phyloP scores from a whole-genome alignment of 225 moss, liverwort and hornwort genomes.

The Polytrichum formosum region DNA sequence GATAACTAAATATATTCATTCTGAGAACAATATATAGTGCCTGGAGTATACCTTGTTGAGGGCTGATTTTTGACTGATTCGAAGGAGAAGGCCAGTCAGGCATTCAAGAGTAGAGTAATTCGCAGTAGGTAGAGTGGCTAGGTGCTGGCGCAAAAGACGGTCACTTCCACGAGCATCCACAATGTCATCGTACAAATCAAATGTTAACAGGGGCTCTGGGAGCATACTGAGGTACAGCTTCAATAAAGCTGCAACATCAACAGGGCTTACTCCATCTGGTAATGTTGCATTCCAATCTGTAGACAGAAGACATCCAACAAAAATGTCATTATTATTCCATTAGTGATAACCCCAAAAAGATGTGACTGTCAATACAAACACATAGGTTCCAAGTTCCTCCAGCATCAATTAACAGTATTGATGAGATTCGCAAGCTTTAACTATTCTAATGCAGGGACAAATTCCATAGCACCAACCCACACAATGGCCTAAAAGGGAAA shows the following conservation, averaged over 20 bases:
- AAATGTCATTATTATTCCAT: no score
- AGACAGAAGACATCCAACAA: no score
- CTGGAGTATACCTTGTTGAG: constrained; percentile 49
- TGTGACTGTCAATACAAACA: no score
- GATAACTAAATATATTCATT: no score
- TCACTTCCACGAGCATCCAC: constrained; percentile 58
- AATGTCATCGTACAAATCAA: constrained; percentile 54
- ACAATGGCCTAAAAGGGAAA: no score
- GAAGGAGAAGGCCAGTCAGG: constrained; percentile 53
- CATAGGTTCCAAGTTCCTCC: no score
- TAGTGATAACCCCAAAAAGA: no score
- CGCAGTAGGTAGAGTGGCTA: constrained; percentile 48
- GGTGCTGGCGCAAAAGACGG: constrained; percentile 36
- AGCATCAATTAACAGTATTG: no score
- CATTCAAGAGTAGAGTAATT: constrained; percentile 67
- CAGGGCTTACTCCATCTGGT: constrained; percentile 56
- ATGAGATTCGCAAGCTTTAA: no score
- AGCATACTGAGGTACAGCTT: constrained; percentile 62
- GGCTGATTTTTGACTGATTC: constrained; percentile 68
- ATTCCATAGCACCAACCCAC: no score
- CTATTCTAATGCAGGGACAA: no score
- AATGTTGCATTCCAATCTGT: constrained; percentile 58
- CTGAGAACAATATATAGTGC: neutral
- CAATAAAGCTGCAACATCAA: constrained; percentile 65
- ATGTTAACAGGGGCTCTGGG: constrained; percentile 65